A percentile compares a stretch with the other conserved stretches of the same genome.
Conservation (phyloP, 2,329 filamentous ascomycete species). For the Thermoascus crustaceus region DNA sequence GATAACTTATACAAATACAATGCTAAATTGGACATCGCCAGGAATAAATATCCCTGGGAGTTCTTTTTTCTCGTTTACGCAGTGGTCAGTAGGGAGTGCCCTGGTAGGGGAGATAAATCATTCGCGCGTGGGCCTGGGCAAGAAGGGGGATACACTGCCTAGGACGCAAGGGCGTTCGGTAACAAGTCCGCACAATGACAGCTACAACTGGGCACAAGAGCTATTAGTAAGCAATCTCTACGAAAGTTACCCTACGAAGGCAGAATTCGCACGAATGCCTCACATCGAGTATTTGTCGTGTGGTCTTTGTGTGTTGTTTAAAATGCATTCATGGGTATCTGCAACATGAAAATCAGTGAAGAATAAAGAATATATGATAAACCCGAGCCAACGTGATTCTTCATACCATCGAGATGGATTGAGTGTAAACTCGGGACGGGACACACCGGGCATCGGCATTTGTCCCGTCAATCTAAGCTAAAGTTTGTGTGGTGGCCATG, state of each 20-base stretch:
- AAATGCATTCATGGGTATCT: slow-evolving; percentile 37
- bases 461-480: slow-evolving; percentile 26
- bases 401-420: slow-evolving; percentile 18
- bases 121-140: no score
- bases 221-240: no score
- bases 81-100: no score
- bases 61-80: no score
- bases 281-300: slow-evolving; percentile 14
- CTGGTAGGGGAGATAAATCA: no score
- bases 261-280: slow-evolving; percentile 21
- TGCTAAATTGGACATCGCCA: no score
- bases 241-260: slow-evolving; percentile 5
- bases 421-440: slow-evolving; percentile 5
- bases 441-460: background rate
- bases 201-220: background rate
- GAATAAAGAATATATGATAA: slow-evolving; percentile 3
- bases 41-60: no score
- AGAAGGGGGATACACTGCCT: no score
- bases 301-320: slow-evolving; percentile 13
- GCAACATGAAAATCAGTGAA: slow-evolving; percentile 25
- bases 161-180: no score
- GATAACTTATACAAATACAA: no score
- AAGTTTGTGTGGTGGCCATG: slow-evolving; percentile 22
- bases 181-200: no score
- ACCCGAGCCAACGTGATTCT: slow-evolving; percentile 1